Evolutionary conservation across 768 basidiomycete genomes (phyloP), one percentile per base, ranked within the genome.

Genomic region (Dioszegia crocea): DNA sequence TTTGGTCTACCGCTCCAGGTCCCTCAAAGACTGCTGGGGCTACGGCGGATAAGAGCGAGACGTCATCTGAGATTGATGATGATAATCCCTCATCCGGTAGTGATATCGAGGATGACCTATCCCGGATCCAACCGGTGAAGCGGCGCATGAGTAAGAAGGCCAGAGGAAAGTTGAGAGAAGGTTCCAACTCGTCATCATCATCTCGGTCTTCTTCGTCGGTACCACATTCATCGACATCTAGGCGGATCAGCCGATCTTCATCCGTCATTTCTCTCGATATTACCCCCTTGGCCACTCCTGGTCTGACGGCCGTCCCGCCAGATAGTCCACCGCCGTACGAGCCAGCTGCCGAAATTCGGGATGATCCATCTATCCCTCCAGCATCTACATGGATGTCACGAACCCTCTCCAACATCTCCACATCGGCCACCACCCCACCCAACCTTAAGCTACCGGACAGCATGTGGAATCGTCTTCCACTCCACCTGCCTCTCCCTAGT

Each of bases 251-350:
- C 24, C 29, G 31, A 9, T 17, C 21, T 2, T 1, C 52, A 4
- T 43, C 52, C 11, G 38, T 26, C 11, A 39, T 19, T 21, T 16
- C 36, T 9, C n/a, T n/a, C 26, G 39, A 54, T n/a, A 29, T n/a
- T 4, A 33, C 39, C 4, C 52, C 24, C 9, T 6, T 6, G 39
- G 10, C 55, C 4, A 44, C 54, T 27, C 33, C 52, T 8, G 19
- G 38, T 30, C 30, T 45, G 6, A 24, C 57, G 16, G 38, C 53
- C 11, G 17, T 41, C 19, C 45, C 30, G 4, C 8, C 57, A 5
- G 73, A 74, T 50, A 60, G 65, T 30, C 71, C 71, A 26, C 75
- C 75, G 17, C 72, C 72, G 11, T 72, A 74, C 44, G 65, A 70
- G n/a, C 65, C 66, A 26, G 26, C 46, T 2, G n/a, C 9, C 9